phyloP scores from a whole-genome alignment of 306 rosid genomes.

The Cucurbita ficifolia region DNA sequence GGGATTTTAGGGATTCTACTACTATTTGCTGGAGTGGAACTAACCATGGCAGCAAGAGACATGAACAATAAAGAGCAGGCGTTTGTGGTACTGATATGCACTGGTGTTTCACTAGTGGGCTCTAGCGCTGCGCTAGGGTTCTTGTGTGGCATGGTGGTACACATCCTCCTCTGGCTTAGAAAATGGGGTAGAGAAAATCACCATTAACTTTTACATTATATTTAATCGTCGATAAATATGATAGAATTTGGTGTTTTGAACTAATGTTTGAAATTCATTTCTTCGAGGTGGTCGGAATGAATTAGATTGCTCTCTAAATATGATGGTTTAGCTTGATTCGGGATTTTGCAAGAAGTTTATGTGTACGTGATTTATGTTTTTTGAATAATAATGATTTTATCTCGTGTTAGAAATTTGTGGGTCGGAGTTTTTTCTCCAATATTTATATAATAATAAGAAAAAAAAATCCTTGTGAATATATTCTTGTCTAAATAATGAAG shows the following conservation, averaged over 20 bases:
- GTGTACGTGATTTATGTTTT: too few species aligned
- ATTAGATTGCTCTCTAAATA: too few species aligned
- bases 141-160: slow-evolving; percentile 8
- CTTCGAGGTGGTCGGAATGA: too few species aligned
- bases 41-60: slow-evolving; percentile 60
- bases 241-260: too few species aligned
- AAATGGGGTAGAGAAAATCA: background rate
- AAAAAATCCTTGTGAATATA: background rate
- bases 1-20: slow-evolving; percentile 56
- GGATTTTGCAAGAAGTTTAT: too few species aligned
- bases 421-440: too few species aligned
- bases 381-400: too few species aligned
- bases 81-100: slow-evolving; percentile 15
- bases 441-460: too few species aligned
- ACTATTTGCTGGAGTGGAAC: slow-evolving; percentile 59
- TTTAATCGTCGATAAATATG: too few species aligned
- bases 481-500: background rate
- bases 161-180: background rate
- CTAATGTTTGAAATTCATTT: too few species aligned
- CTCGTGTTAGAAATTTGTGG: too few species aligned
- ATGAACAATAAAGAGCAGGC: slow-evolving; percentile 33
- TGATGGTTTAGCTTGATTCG: too few species aligned
- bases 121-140: slow-evolving; percentile 23
- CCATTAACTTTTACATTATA: background rate
- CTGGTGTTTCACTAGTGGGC: slow-evolving; percentile 19